Conservation (phyloP, 1,284 basidiomycete genomes). For the Melampsora americana region DNA sequence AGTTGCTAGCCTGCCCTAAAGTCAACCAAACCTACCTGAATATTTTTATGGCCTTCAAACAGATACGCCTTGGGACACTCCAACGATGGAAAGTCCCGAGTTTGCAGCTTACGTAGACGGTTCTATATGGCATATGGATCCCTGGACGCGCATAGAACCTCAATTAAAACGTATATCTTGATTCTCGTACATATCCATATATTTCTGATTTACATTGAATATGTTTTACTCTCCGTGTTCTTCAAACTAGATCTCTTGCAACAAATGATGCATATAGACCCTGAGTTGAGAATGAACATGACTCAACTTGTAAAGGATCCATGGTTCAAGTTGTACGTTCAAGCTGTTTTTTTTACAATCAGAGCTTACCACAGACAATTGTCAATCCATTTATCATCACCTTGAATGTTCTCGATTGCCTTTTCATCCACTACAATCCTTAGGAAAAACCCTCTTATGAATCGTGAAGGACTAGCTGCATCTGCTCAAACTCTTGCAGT, state of each 20-base stretch:
- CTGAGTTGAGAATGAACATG: slow-evolving; percentile 68
- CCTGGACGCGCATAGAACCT: slow-evolving; percentile 72
- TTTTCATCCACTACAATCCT: not conserved
- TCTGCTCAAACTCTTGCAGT: slow-evolving; percentile 28
- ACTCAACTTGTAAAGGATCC: slow-evolving; percentile 67
- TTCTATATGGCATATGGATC: slow-evolving; percentile 62
- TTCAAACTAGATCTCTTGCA: slow-evolving; percentile 32
- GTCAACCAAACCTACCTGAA: too few relatives aligned
- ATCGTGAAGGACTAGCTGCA: slow-evolving; percentile 22
- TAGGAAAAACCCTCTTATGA: slow-evolving; percentile 38
- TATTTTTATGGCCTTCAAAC: not conserved
- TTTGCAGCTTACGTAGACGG: slow-evolving; percentile 73
- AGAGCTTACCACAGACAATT: not conserved
- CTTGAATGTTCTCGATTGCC: not conserved
- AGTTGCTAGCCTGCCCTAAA: not conserved
- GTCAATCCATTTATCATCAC: not conserved
- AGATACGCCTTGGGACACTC: slow-evolving; percentile 99
- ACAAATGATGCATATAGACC: slow-evolving; percentile 71
- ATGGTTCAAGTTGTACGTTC: slow-evolving; percentile 70
- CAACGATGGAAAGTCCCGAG: slow-evolving; percentile 73
- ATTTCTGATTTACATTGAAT: not conserved
- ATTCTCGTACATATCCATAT: not conserved
- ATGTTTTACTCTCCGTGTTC: not conserved
- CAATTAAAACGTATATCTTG: slow-evolving; percentile 57
- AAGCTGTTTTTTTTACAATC: not conserved